Base-by-base conservation (phyloP, 352 stramenopile species). In the Phytophthora pini region DNA sequence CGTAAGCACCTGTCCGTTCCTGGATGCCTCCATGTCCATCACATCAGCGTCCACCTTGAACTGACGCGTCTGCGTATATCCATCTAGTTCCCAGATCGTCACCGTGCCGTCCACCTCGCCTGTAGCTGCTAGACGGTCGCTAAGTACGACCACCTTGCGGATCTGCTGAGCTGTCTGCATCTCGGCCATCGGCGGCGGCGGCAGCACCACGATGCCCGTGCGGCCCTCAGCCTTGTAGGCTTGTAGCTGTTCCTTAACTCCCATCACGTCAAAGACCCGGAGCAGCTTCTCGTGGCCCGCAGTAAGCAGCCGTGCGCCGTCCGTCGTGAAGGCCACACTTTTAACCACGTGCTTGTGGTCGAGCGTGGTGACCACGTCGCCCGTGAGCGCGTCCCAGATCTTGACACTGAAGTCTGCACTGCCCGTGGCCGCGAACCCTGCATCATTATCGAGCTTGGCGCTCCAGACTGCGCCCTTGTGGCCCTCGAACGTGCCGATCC, bases 331-430 rank as follows among this genome's bases (percentile, higher is more conserved):
- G 50, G 89, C 90, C 47, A 98, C 89, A 17, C 84, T 96, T 80
- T 99, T 99, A 58, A 99, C 97, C 56, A 99, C 96, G 76, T 99
- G 97, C 60, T 97, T 94, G 80, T 99, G 97, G 29, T 96, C 82
- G 32, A 99, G 94, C n/a, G 89, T 96, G 7, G 92, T 84, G 29
- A 99, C 70, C n/a, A 86, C 73, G 27, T 97, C 87, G 47, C 97
- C 97, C 31, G 96, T 99, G 44, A 98, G 90, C 7, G 96, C 97
- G 79, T 99, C 96, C 97, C 97, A 99, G 13, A 99, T 75, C 62
- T 98, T 96, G 41, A 97, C 97, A 11, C 76, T 93, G 65, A 99
- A 99, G 78, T 99, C 97, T 11, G 94, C 97, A 49, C 80, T 96
- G 10, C 91, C 97, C 10, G 96, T 98, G 4, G 86, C 93, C 0